A percentile compares a stretch with the other conserved stretches of the same genome.
Evolutionary conservation across 108 stramenopile genomes (phyloP).

Genomic region (Phaeodactylum tricornutum): DNA sequence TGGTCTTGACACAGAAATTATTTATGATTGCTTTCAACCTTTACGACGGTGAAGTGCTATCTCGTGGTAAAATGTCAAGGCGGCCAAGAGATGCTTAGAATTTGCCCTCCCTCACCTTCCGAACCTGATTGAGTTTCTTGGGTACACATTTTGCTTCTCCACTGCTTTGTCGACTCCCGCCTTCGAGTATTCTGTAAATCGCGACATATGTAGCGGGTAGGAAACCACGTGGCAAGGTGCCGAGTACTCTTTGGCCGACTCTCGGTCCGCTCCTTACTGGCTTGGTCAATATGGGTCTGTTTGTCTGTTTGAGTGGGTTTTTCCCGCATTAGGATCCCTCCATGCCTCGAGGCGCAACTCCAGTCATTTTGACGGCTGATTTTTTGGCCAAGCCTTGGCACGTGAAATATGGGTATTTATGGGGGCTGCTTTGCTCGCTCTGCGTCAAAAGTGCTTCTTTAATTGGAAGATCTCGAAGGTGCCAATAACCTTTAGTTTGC

Average conservation of each 20-base stretch:
- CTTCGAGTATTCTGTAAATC: slow-evolving; percentile 71
- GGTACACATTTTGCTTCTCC: slow-evolving; percentile 94
- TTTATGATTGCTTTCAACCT: slow-evolving; percentile 95
- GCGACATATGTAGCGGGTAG: slow-evolving; percentile 53
- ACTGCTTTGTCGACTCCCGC: slow-evolving; percentile 88
- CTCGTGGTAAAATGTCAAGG: slow-evolving; percentile 51
- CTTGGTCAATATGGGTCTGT: slow-evolving; percentile 57
- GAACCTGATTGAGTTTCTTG: slow-evolving; percentile 83
- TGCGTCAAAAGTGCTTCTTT: slow-evolving; percentile 94
- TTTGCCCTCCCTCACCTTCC: slow-evolving; percentile 78
- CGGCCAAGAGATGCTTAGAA: slow-evolving; percentile 68
- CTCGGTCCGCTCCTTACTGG: slow-evolving; percentile 59
- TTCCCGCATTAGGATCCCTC: slow-evolving; percentile 70
- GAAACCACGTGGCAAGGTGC: slow-evolving; percentile 65
- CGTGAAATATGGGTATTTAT: slow-evolving; percentile 54
- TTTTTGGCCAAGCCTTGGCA: slow-evolving; percentile 56
- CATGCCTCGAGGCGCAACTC: slow-evolving; percentile 68
- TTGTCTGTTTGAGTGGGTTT: slow-evolving; percentile 51
- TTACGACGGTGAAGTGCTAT: slow-evolving; percentile 80
- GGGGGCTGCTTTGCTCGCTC: slow-evolving; percentile 76
- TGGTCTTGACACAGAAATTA: slow-evolving; percentile 94
- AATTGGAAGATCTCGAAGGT: slow-evolving; percentile 94
- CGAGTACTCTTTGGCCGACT: slow-evolving; percentile 66
- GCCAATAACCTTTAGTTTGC: slow-evolving; percentile 87
- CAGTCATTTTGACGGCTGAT: slow-evolving; percentile 44